Base-by-base conservation (phyloP, 768 basidiomycete species). In the Gelatoporia subvermispora region DNA sequence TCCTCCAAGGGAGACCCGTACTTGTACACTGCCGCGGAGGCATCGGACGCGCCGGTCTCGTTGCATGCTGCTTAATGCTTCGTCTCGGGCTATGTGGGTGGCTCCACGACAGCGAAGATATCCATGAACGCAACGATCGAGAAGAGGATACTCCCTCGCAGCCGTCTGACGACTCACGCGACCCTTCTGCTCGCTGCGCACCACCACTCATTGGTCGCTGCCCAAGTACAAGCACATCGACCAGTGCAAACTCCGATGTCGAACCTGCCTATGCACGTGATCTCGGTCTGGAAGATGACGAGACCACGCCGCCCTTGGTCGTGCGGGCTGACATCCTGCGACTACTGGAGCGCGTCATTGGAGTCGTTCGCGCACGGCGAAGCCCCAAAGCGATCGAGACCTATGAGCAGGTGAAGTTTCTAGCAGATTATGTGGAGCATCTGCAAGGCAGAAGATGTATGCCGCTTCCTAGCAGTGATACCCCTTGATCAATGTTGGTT, bases 1-100 rank as follows among this genome's bases (percentile, higher is more conserved):
- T 93, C 0, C 71, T 93, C 3, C 70, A 69, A 4, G 91, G 93
- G 2, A 61, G 78, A 0, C 75, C 80, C 8, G 76, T 93, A 8
- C 75, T 95, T 10, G 87, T 86, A 11, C 95, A 97, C 58, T 98
- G 95, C 63, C 81, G 94, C 16, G 94, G 94, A 15, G 95, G 95
- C 3, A 87, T 98, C 7, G 94, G 94, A 2, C 79, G 94, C 16
- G 95, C 94, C 0, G 95, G 94, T 1, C 75, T 97, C 21, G 75
- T 97, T 39, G 93, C 93, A 2, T 90, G 86, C 56, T 92, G 88
- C 59, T 97, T 94, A 94, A 76, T 89, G 63, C 74, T 95, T 50
- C 91, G 89, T 64, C 81, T 96, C 52, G 94, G 93, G 3, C 74
- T 96, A n/a, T 94, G 78, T 59, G 88, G 82, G 22, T 88, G 79